These are phyloP conservation scores for Ampelomyces quisqualis DNA, from an alignment of 2,329 filamentous ascomycete species.

Conservation along the genomic window DNA sequence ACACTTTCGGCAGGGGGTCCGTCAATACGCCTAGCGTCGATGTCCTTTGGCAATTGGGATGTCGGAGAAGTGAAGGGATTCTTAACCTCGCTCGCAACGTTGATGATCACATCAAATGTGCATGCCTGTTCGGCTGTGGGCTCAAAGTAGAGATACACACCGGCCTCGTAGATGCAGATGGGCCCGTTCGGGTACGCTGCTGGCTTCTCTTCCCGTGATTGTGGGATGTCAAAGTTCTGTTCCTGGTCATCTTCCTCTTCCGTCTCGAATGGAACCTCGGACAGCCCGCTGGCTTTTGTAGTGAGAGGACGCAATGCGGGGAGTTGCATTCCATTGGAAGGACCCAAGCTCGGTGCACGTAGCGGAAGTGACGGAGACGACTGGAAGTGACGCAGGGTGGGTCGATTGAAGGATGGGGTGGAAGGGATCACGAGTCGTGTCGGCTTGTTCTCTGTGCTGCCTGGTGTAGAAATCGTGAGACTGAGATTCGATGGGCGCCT, in stretches of 20 bases:
- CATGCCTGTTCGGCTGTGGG: constrained; percentile 75
- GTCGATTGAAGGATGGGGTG: constrained; percentile 56
- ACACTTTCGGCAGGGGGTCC: constrained; percentile 40
- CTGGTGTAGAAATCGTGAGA: constrained; percentile 67
- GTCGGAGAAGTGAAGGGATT: constrained; percentile 64
- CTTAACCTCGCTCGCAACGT: constrained; percentile 77
- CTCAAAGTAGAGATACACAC: constrained; percentile 77
- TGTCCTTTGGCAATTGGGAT: constrained; percentile 34
- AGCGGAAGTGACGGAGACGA: constrained; percentile 62
- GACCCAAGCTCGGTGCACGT: constrained; percentile 53
- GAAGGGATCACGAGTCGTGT: constrained; percentile 60
- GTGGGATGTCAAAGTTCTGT: constrained; percentile 56
- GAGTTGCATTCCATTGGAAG: constrained; percentile 54
- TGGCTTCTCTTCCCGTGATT: constrained; percentile 68
- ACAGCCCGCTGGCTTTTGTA: constrained; percentile 41
- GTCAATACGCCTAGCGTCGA: constrained; percentile 40
- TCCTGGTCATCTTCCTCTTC: constrained; percentile 66
- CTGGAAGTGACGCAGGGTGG: constrained; percentile 59
- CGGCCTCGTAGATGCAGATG: constrained; percentile 76
- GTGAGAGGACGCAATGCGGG: constrained; percentile 44
- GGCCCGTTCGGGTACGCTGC: constrained; percentile 81
- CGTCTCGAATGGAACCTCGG: constrained; percentile 68
- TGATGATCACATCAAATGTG: constrained; percentile 79
- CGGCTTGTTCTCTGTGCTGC: constrained; percentile 58
- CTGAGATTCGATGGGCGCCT: constrained; percentile 76